Percentiles rank a stretch among this genome's conserved stretches.
Evolutionary conservation across 805 yeast species (phyloP).

Genomic region (Alloascoidea africana): DNA sequence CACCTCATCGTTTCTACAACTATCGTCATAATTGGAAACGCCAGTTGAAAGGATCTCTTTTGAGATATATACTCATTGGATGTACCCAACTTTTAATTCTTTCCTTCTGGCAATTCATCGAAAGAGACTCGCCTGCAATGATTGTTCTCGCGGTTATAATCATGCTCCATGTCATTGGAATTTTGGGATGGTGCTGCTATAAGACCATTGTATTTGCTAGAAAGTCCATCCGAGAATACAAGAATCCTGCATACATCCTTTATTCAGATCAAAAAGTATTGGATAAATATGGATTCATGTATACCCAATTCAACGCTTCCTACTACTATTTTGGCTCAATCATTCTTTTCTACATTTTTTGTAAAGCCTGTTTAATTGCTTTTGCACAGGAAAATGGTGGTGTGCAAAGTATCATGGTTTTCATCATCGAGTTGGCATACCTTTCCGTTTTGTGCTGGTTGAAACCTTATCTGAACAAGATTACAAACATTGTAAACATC

Average conservation of each 20-base stretch:
- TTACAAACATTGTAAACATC: slow-evolving; percentile 68
- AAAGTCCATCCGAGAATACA: slow-evolving; percentile 38
- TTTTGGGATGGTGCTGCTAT: slow-evolving; percentile 50
- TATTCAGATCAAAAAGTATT: slow-evolving; percentile 65
- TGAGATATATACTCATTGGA: slow-evolving; percentile 72
- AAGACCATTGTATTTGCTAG: slow-evolving; percentile 51
- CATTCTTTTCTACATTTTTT: slow-evolving; percentile 39
- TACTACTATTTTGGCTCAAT: slow-evolving; percentile 76
- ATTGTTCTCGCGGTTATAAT: slow-evolving; percentile 67
- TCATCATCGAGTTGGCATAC: slow-evolving; percentile 61
- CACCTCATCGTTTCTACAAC: slow-evolving; percentile 26
- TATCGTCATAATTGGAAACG: slow-evolving; percentile 40
- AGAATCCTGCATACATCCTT: slow-evolving; percentile 77
- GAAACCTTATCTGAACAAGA: slow-evolving; percentile 68
- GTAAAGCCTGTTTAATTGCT: slow-evolving; percentile 61
- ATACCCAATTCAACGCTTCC: slow-evolving; percentile 74
- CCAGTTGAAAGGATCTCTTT: slow-evolving; percentile 63
- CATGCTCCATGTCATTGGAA: slow-evolving; percentile 41
- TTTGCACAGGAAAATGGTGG: slow-evolving; percentile 72
- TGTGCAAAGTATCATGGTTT: slow-evolving; percentile 64
- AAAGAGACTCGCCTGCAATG: slow-evolving; percentile 76
- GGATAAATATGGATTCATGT: slow-evolving; percentile 75
- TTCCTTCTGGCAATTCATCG: slow-evolving; percentile 78
- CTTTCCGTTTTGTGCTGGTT: slow-evolving; percentile 44
- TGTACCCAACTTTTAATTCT: slow-evolving; percentile 69